Conservation (phyloP, 495 filamentous ascomycete species). For the Penicillium steckii region DNA sequence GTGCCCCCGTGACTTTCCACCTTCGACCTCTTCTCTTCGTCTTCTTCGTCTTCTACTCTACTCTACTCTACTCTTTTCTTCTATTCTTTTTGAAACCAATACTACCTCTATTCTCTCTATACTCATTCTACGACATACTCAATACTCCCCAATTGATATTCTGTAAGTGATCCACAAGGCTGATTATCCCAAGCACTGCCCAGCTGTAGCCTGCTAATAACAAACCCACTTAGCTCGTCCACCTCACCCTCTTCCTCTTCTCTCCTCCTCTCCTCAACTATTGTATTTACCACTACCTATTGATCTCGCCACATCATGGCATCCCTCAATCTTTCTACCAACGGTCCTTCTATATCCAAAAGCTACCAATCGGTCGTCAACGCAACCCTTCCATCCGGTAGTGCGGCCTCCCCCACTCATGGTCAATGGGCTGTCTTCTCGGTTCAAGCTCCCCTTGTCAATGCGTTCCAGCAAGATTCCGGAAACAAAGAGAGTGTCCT, state of each 20-base stretch:
- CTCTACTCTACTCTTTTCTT: background rate
- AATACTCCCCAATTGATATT: too few species aligned
- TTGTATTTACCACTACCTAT: background rate
- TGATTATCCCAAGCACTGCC: too few species aligned
- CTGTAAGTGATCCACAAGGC: too few species aligned
- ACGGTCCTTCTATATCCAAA: constrained; percentile 87
- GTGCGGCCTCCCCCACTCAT: constrained; percentile 63
- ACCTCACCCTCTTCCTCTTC: background rate
- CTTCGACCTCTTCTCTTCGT: background rate
- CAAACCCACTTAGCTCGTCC: too few species aligned
- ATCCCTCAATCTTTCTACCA: constrained; percentile 84
- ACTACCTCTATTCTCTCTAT: background rate
- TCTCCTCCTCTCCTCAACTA: background rate
- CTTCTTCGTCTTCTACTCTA: background rate
- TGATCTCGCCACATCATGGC: constrained; percentile 61
- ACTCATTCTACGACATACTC: background rate
- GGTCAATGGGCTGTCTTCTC: constrained; percentile 89
- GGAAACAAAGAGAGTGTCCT: constrained; percentile 87
- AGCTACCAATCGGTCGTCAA: constrained; percentile 91
- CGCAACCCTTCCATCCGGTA: constrained; percentile 60
- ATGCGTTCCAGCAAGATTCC: constrained; percentile 81
- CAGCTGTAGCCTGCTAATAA: too few species aligned
- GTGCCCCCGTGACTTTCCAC: background rate
- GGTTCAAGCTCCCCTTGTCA: constrained; percentile 85
- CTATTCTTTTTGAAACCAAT: too few species aligned